Conservation (phyloP, 805 yeast genomes). For the Candida orba region DNA sequence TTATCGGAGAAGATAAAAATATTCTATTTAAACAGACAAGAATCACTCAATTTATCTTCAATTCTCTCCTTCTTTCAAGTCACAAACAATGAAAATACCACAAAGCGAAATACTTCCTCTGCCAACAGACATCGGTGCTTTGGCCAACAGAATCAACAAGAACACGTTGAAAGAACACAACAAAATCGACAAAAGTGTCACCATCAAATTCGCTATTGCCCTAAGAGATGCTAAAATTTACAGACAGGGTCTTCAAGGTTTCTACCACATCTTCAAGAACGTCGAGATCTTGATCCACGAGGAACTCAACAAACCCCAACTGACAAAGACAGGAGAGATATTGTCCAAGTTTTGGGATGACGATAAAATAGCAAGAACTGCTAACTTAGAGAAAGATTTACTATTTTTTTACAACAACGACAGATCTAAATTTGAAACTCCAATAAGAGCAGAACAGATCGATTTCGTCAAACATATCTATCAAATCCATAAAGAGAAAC, state of each 20-base stretch:
- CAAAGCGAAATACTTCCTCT: slow-evolving; percentile 60
- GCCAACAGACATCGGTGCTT: slow-evolving; percentile 76
- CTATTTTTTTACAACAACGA: slow-evolving; percentile 56
- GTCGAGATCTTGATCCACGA: slow-evolving; percentile 46
- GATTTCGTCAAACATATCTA: slow-evolving; percentile 56
- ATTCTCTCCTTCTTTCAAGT: not conserved
- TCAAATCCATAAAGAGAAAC: slow-evolving; percentile 48
- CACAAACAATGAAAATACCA: slow-evolving; percentile 10
- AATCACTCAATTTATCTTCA: not conserved
- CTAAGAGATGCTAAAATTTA: slow-evolving; percentile 67
- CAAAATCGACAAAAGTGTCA: slow-evolving; percentile 59
- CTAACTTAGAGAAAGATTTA: slow-evolving; percentile 52
- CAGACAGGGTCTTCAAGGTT: slow-evolving; percentile 73
- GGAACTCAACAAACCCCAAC: slow-evolving; percentile 34
- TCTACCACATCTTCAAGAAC: slow-evolving; percentile 61
- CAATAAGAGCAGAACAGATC: slow-evolving; percentile 55
- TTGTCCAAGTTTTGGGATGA: slow-evolving; percentile 61
- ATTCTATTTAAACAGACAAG: not conserved
- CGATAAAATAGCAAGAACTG: slow-evolving; percentile 51
- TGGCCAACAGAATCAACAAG: slow-evolving; percentile 72
- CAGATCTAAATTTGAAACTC: slow-evolving; percentile 46
- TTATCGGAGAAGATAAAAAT: slow-evolving; percentile 4
- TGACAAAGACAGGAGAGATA: slow-evolving; percentile 30
- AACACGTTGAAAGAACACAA: slow-evolving; percentile 64
- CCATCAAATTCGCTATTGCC: slow-evolving; percentile 66